Base-by-base conservation (phyloP, 495 filamentous ascomycete species). In the Glarea lozoyensis region DNA sequence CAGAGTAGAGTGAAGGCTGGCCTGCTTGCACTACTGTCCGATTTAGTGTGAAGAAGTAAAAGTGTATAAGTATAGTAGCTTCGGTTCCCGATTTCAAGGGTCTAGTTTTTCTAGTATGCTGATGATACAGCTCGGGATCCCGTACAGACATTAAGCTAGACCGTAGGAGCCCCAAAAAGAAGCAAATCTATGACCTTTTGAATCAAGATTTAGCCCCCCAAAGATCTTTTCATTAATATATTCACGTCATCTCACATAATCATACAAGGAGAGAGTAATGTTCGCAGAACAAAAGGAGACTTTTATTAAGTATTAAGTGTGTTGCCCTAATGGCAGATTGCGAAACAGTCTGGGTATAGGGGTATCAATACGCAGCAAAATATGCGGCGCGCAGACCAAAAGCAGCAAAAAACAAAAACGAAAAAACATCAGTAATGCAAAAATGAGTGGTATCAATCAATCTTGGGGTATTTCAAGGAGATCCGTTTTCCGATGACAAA, bases 391-490 rank as follows among this genome's bases (percentile, higher is more conserved):
- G 34, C 25, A 43, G 21, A 31, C 33, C 18, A 48, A 46, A 23
- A 29, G 34, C 32, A 45, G 38, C 48, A 45, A 54, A 24, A 27
- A 47, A 44, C 37, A 50, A 10, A 42, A 23, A 47, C 33, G 10
- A 30, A 10, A 47, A 10, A 29, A 27, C 22, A 25, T 21, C 15
- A 43, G 40, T 46, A 55, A 55, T 55, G 52, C 47, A 52, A 55
- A 55, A 48, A 58, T 45, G 51, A 54, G 52, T 58, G 55, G 55
- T 58, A 58, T 58, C 55, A 58, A 55, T 40, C 43, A 55, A 49
- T 52, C 48, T 55, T 52, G 36, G 54, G 55, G 55, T 58, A 58
- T 58, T 58, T 45, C 46, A 52, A 58, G 40, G 48, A 50, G 46
- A 53, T 49, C 46, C 48, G 45, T 49, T 45, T 57, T 45, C 54